Evolutionary conservation across 306 rosid genomes (phyloP).

Genomic region (Pyrus betulifolia): DNA sequence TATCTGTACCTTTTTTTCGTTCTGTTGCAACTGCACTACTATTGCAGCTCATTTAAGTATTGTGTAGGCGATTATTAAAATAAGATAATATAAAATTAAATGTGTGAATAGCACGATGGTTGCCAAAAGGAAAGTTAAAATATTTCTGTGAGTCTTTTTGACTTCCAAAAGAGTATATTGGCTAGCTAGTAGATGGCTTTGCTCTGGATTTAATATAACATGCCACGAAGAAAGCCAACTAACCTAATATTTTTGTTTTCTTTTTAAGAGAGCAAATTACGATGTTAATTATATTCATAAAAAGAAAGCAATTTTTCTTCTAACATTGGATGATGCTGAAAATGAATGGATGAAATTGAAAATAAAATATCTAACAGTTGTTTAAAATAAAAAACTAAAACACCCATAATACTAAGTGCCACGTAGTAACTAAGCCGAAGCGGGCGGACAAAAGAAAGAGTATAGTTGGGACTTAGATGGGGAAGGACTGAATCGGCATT

Average conservation of each 20-base stretch:
- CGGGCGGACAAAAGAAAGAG: background rate
- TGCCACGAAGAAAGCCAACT: too few relatives aligned
- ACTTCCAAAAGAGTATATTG: too few relatives aligned
- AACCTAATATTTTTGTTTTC: background rate
- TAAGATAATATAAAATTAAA: too few relatives aligned
- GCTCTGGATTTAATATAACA: too few relatives aligned
- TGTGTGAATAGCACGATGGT: too few relatives aligned
- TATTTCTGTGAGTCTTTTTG: too few relatives aligned
- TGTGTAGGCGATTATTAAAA: background rate
- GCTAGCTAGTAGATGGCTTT: background rate
- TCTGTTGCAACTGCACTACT: background rate
- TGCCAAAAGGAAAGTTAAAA: rapidly evolving
- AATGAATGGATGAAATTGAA: too few relatives aligned
- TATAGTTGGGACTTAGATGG: background rate
- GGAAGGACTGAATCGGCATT: background rate
- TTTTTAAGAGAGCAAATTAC: background rate
- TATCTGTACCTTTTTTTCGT: background rate
- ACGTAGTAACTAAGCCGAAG: background rate
- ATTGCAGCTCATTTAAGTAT: background rate
- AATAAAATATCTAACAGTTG: too few relatives aligned
- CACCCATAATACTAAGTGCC: background rate
- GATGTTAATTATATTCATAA: background rate
- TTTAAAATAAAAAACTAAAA: too few relatives aligned
- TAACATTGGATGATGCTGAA: too few relatives aligned
- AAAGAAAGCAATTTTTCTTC: too few relatives aligned